These are phyloP conservation scores for Penicillium longicatenatum DNA, from an alignment of 495 filamentous ascomycete genomes.

Conservation along the genomic window DNA sequence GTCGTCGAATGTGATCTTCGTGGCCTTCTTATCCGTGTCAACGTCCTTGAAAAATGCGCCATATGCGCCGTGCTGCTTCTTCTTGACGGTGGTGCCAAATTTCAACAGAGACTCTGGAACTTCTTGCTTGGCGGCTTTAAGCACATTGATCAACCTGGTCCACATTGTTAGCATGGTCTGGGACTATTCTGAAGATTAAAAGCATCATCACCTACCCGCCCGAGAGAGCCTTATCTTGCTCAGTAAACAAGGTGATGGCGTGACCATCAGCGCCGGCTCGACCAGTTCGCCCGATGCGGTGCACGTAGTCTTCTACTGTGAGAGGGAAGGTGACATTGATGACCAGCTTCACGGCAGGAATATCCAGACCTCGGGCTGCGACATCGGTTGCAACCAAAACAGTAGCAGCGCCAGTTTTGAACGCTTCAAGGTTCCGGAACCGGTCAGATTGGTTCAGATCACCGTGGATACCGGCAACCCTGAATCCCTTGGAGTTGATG, in stretches of 20 bases:
- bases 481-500: conserved; percentile 71
- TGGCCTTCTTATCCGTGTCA: conserved; percentile 75
- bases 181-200: conserved; percentile 19
- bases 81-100: conserved; percentile 98
- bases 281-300: conserved; percentile 88
- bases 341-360: conserved; percentile 88
- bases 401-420: conserved; percentile 86
- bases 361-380: conserved; percentile 94
- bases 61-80: conserved; percentile 92
- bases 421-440: conserved; percentile 78
- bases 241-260: conserved; percentile 91
- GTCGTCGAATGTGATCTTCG: conserved; percentile 92
- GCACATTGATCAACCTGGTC: conserved; percentile 77
- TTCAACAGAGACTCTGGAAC: conserved; percentile 88
- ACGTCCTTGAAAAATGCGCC: conserved; percentile 88
- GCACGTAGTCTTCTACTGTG: conserved; percentile 88
- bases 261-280: conserved; percentile 83
- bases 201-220: conserved; percentile 65
- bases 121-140: conserved; percentile 83
- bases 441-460: conserved; percentile 83
- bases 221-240: conserved; percentile 85
- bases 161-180: conserved; percentile 15
- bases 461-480: conserved; percentile 87
- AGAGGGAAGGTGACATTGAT: conserved; percentile 78
- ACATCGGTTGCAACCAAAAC: conserved; percentile 99